A percentile compares a stretch with the other conserved stretches of the same genome.
These are phyloP conservation scores for Rhizophlyctis rosea DNA, from an alignment of 192 early-diverging fungal genomes.

Conservation along the genomic window DNA sequence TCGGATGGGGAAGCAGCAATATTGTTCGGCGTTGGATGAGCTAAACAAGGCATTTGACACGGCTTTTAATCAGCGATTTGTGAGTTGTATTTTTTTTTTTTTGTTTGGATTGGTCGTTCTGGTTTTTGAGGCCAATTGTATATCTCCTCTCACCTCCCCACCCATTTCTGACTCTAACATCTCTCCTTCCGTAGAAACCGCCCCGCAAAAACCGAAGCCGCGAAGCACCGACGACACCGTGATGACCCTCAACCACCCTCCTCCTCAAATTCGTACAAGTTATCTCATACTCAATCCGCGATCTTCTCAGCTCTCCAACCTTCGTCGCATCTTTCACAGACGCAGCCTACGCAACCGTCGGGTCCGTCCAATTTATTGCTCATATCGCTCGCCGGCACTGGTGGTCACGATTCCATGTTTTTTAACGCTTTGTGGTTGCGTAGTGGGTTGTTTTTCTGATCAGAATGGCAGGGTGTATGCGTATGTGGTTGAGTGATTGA, in stretches of 20 bases:
- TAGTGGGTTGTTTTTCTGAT: too few species aligned
- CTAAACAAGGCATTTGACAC: slow-evolving; percentile 87
- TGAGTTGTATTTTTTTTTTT: slow-evolving; percentile 50
- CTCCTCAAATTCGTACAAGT: too few species aligned
- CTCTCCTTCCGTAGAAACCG: background rate
- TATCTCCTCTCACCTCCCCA: background rate
- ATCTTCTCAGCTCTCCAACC: too few species aligned
- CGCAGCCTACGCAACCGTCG: too few species aligned
- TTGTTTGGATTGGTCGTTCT: too few species aligned
- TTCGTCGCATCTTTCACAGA: too few species aligned
- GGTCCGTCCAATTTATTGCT: too few species aligned
- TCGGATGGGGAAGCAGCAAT: slow-evolving; percentile 83
- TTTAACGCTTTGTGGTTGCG: too few species aligned
- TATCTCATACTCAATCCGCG: too few species aligned
- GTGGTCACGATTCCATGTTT: too few species aligned
- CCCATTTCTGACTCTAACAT: background rate
- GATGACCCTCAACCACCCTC: slow-evolving; percentile 22
- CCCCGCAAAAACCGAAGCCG: slow-evolving; percentile 16
- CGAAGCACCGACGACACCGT: background rate
- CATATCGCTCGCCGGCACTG: too few species aligned
- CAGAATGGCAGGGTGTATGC: too few species aligned
- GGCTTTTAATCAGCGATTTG: slow-evolving; percentile 81
- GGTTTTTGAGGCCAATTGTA: background rate
- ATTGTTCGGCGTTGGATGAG: slow-evolving; percentile 79
- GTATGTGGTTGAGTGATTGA: slow-evolving; percentile 27